Percentiles rank a stretch among this genome's conserved stretches.
Evolutionary conservation across 306 rosid species (phyloP).

Genomic region (Corylus heterophylla): DNA sequence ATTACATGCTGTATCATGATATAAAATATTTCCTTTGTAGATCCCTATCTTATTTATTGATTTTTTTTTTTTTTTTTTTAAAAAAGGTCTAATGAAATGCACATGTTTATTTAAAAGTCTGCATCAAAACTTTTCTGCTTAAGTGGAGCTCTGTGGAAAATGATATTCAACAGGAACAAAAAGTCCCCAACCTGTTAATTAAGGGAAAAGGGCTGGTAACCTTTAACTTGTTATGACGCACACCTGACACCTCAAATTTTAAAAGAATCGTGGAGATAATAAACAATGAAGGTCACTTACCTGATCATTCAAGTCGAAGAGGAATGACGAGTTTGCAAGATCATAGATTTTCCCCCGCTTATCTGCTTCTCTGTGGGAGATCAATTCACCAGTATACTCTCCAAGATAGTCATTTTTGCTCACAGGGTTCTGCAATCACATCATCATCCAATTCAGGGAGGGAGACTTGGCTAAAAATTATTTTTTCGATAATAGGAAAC

Average conservation of each 20-base stretch:
- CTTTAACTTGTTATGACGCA: not conserved
- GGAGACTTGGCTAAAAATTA: conserved; percentile 14
- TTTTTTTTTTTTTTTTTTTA: not conserved
- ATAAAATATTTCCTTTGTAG: not conserved
- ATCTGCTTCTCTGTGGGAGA: conserved; percentile 96
- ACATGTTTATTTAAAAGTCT: not conserved
- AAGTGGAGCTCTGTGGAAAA: not conserved
- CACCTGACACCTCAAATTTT: not conserved
- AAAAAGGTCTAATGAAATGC: not conserved
- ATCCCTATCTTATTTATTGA: not conserved
- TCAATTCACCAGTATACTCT: conserved; percentile 92
- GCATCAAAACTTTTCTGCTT: not conserved
- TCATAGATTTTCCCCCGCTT: conserved; percentile 97
- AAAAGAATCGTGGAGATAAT: not conserved
- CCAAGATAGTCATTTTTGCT: conserved; percentile 95
- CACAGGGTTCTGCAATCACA: conserved; percentile 78
- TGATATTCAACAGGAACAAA: not conserved
- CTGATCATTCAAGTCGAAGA: conserved; percentile 98
- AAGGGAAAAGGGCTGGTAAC: not conserved
- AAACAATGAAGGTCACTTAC: conserved; percentile 43
- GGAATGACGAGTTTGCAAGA: conserved; percentile 96
- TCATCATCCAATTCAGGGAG: conserved; percentile 37
- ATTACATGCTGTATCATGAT: not conserved
- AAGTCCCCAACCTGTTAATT: not conserved
- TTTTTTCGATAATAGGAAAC: not conserved